A percentile compares a stretch with the other conserved stretches of the same genome.
Conservation (phyloP, 1,284 basidiomycete species). For the Ustilago sp. region DNA sequence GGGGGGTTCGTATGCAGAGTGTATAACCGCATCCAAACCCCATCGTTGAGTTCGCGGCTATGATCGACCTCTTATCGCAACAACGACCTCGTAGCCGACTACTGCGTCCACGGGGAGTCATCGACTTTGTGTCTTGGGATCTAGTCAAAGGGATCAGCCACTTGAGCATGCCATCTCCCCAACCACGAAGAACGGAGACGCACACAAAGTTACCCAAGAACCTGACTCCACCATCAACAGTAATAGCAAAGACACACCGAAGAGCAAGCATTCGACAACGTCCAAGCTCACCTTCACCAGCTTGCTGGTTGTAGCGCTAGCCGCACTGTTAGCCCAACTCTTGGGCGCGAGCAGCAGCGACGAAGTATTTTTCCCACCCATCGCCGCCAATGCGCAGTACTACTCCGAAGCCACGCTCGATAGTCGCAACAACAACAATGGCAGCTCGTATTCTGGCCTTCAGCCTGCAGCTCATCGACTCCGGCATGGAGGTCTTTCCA, state of each 20-base stretch:
- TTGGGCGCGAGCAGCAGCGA: constrained; percentile 2
- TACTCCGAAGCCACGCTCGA: not conserved
- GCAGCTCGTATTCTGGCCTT: constrained; percentile 29
- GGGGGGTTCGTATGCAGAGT: not conserved
- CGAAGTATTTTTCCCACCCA: not conserved
- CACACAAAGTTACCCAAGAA: not conserved
- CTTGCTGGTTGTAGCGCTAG: constrained; percentile 20
- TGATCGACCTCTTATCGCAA: not conserved
- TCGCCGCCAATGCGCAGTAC: not conserved
- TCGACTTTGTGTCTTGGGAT: not conserved
- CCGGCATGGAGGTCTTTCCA: constrained; percentile 33
- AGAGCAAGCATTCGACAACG: constrained; percentile 4
- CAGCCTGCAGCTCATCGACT: constrained; percentile 28
- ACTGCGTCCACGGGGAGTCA: not conserved
- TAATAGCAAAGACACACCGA: not conserved
- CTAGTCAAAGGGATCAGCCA: not conserved
- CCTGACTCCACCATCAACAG: not conserved
- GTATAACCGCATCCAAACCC: not conserved
- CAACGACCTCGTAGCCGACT: not conserved
- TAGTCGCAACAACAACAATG: not conserved
- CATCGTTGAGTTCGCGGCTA: not conserved
- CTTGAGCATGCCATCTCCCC: not conserved
- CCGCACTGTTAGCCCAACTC: constrained; percentile 11
- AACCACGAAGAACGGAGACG: not conserved
- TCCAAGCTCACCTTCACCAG: constrained; percentile 15